Evolutionary conservation across 768 basidiomycete genomes (phyloP).

Genomic region (Bullera alba): DNA sequence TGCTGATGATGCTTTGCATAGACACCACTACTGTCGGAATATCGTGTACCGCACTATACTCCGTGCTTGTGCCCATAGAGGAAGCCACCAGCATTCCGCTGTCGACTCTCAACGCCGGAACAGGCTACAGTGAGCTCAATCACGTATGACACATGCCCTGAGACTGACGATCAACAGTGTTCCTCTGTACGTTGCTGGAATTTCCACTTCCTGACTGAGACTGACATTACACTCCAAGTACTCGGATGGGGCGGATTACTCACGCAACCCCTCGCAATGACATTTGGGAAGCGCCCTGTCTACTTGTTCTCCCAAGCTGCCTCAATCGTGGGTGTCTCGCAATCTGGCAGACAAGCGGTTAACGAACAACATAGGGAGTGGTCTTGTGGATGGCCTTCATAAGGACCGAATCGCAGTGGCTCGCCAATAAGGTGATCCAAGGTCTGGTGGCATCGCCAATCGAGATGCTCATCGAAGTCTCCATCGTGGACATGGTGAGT

Average conservation of each 20-base stretch:
- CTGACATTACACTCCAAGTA: too few relatives aligned
- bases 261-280: slow-evolving; percentile 7
- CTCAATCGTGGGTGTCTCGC: not conserved
- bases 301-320: slow-evolving; percentile 3
- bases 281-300: slow-evolving; percentile 5
- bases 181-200: not conserved
- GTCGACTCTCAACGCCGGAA: slow-evolving; percentile 6
- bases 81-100: slow-evolving; percentile 4
- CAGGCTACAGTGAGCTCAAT: slow-evolving; percentile 5
- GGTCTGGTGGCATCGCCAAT: slow-evolving; percentile 7
- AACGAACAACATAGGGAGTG: not conserved
- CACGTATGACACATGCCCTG: not conserved
- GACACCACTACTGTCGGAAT: slow-evolving; percentile 4
- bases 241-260: slow-evolving; percentile 7
- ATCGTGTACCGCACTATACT: slow-evolving; percentile 2
- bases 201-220: not conserved
- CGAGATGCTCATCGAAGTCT: slow-evolving; percentile 8
- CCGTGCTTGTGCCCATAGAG: slow-evolving; percentile 3
- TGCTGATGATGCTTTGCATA: not conserved
- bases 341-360: not conserved
- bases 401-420: not conserved
- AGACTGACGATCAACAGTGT: not conserved
- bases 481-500: slow-evolving; percentile 4
- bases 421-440: slow-evolving; percentile 7
- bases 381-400: slow-evolving; percentile 8